Conservation (phyloP, 352 stramenopile species). For the Globisporangium solare region DNA sequence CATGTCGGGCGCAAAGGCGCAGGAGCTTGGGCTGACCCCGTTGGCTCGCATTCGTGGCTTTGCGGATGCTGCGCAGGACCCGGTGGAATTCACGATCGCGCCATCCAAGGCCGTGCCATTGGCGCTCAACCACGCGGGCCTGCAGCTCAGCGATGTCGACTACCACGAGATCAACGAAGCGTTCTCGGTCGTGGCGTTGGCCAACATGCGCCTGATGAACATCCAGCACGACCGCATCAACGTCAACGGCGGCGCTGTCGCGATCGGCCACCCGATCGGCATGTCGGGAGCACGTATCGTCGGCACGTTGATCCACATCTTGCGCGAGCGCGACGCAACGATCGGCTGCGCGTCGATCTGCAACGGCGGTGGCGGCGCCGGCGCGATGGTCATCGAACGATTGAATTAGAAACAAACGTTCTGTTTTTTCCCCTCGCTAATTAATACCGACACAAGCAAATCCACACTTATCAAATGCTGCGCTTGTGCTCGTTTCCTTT, state of each 20-base stretch:
- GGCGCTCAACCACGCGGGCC: constrained; percentile 88
- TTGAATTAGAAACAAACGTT: constrained; percentile 58
- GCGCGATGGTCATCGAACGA: constrained; percentile 94
- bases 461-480: no score
- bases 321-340: constrained; percentile 94
- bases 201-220: constrained; percentile 94
- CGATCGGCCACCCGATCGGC: constrained; percentile 80
- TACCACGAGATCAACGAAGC: constrained; percentile 99
- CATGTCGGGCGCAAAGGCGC: constrained; percentile 90
- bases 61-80: constrained; percentile 82
- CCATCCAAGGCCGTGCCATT: constrained; percentile 93
- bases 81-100: constrained; percentile 95
- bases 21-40: constrained; percentile 71
- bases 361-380: constrained; percentile 97
- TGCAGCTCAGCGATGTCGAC: constrained; percentile 92
- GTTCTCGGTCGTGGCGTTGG: constrained; percentile 96
- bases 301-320: constrained; percentile 91
- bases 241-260: constrained; percentile 93
- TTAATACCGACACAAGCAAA: neutral
- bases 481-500: no score
- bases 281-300: constrained; percentile 93
- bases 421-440: neutral
- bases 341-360: constrained; percentile 97
- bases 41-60: constrained; percentile 80
- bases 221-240: constrained; percentile 93